Percentiles rank a stretch among this genome's conserved stretches.
Evolutionary conservation across 176 grass and related monocot genomes (phyloP).

Genomic region (Poa annua): DNA sequence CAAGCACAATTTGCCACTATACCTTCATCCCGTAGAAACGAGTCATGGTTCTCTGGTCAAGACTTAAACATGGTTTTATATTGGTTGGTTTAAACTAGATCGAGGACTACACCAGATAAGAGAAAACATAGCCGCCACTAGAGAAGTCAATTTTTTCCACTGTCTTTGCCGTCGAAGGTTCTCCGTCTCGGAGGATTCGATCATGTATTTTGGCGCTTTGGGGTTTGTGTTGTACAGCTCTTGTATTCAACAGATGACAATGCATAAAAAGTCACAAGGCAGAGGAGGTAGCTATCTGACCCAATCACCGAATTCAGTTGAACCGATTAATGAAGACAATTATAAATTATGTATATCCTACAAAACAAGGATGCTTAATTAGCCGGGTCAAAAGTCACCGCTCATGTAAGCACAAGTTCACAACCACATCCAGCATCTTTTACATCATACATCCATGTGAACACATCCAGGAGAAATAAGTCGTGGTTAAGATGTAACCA

Average conservation of each 20-base stretch:
- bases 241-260: background rate
- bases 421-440: background rate
- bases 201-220: slow-evolving; percentile 12
- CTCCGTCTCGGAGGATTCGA: background rate
- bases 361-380: background rate
- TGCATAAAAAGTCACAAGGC: background rate
- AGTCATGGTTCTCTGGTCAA: background rate
- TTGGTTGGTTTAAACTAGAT: slow-evolving; percentile 35
- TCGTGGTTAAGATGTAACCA: slow-evolving; percentile 26
- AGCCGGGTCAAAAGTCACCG: slow-evolving; percentile 26
- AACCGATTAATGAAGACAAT: background rate
- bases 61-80: slow-evolving; percentile 37
- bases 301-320: background rate
- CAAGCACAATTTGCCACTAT: background rate
- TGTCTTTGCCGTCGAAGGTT: background rate
- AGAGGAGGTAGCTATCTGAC: background rate
- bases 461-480: background rate
- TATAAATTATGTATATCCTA: background rate
- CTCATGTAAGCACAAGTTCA: slow-evolving; percentile 16
- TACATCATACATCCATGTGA: slow-evolving; percentile 22
- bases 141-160: background rate
- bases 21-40: background rate
- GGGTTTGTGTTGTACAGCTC: background rate
- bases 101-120: background rate
- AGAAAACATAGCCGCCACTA: background rate